Evolutionary conservation across 2,329 filamentous ascomycete species (phyloP), one percentile per base, ranked within the genome.

Genomic region (Arthrobotrys conoides): DNA sequence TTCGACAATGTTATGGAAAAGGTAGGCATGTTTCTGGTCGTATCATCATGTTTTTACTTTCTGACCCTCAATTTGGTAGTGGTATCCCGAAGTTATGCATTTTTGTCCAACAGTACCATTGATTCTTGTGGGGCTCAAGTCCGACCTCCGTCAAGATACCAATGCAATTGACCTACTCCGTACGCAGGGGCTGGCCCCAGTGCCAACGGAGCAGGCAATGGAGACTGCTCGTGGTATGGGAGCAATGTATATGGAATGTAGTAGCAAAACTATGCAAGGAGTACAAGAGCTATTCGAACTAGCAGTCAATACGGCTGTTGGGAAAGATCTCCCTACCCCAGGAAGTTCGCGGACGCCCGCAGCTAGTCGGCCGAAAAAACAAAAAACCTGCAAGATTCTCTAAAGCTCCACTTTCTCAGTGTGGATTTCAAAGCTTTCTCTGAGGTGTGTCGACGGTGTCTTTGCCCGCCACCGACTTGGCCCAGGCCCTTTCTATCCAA

Each of bases 1-100:
- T 88, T 99, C 67, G 96, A 99, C 84, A 99, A 99, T 85, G 95
- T 99, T 76, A 91, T 98, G 87, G 96, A 99, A 87, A 99, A 99
- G 91, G 96, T 97, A 87, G 80, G 87, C 24, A 18, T 1, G 9
- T 61, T 63, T 2, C 16, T 2, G 24, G n/a, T 77, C 76, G 80
- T 53, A 41, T 57, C 8, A 51, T 46, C 2, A 20, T 10, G 20
- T 57, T 8, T 20, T 61, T 8, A n/a, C 27, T 68, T 49, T 59
- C 41, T 76, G 30, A n/a, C 5, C 38, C 49, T 64, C 38, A 53
- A 24, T 27, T 44, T n/a, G 65, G 67, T 82, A 98, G 96, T 99
- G 96, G 96, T 99, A 97, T 83, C 96, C 96, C 78, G 96, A 99
- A 87, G 96, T 99, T 82, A 90, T 98, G 71, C 96, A 99, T 86